phyloP scores from a whole-genome alignment of 1,284 basidiomycete genomes.

The Phylloboletellus chloephorus region DNA sequence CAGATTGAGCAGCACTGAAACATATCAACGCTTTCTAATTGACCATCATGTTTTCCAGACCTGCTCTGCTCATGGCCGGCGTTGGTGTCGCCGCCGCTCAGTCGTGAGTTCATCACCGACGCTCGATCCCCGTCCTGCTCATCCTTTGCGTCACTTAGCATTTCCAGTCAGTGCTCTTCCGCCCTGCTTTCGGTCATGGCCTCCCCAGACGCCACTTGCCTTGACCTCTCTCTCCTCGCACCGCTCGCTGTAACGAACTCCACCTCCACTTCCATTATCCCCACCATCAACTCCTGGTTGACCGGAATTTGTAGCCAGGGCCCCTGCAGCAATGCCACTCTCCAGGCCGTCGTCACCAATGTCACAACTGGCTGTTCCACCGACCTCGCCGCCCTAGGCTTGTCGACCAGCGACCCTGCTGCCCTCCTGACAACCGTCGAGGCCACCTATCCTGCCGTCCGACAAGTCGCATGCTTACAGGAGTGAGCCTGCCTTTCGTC shows the following conservation, averaged over 20 bases:
- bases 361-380: conserved; percentile 46
- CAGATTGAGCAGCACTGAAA: no score
- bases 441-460: conserved; percentile 44
- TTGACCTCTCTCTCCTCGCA: conserved; percentile 46
- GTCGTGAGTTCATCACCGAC: conserved; percentile 33
- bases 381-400: conserved; percentile 39
- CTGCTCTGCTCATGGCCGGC: conserved; percentile 33
- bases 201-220: conserved; percentile 46
- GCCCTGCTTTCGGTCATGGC: conserved; percentile 39
- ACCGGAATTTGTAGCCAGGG: conserved; percentile 46
- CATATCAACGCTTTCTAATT: background rate
- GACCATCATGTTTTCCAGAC: conserved; percentile 27
- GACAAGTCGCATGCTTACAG: conserved; percentile 48
- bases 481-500: conserved; percentile 41
- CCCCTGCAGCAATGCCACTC: conserved; percentile 53
- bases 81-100: conserved; percentile 42
- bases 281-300: conserved; percentile 54
- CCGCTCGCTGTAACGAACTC: conserved; percentile 36
- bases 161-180: conserved; percentile 27
- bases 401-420: conserved; percentile 7
- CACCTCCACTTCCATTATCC: conserved; percentile 43
- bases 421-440: conserved; percentile 29
- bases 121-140: conserved; percentile 9
- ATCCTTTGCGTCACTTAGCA: conserved; percentile 7
- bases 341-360: conserved; percentile 40